Conservation (phyloP, 257 asterid species). For the Primulina huaijiensis region DNA sequence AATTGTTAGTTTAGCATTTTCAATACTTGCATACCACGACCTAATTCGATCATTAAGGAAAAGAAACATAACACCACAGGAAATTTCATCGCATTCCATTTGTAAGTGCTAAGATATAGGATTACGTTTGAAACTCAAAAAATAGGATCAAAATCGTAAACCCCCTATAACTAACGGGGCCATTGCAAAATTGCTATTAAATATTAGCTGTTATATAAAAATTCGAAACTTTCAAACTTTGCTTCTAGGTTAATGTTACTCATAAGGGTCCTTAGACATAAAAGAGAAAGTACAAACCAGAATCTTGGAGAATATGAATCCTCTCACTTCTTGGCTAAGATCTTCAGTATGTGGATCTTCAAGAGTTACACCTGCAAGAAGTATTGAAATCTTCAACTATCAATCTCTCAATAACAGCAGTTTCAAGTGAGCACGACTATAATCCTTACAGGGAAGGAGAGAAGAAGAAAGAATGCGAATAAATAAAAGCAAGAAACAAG, state of each 20-base stretch:
- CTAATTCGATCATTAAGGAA: not conserved
- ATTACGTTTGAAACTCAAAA: not conserved
- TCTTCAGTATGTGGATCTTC: slow-evolving; percentile 99
- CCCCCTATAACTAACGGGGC: not conserved
- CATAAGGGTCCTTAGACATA: not conserved
- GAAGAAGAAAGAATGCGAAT: not conserved
- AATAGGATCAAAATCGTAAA: too few species aligned
- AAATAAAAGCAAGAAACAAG: not conserved
- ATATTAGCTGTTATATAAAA: not conserved
- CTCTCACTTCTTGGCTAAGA: slow-evolving; percentile 97
- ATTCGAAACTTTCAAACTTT: not conserved
- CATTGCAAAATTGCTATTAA: not conserved
- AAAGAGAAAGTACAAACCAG: slow-evolving; percentile 57
- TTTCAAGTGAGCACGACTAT: not conserved
- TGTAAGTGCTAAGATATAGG: not conserved
- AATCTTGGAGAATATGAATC: slow-evolving; percentile 87
- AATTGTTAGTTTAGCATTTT: slow-evolving; percentile 1
- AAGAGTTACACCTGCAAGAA: slow-evolving; percentile 81
- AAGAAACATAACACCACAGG: not conserved
- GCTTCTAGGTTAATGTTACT: not conserved
- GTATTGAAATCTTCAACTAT: slow-evolving; percentile 22
- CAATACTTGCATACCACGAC: not conserved
- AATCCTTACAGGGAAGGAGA: not conserved
- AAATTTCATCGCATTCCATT: not conserved
- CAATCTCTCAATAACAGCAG: slow-evolving; percentile 16